Evolutionary conservation across 129 eudicot species (phyloP), one percentile per base, ranked within the genome.

Genomic region (Artemisia annua): DNA sequence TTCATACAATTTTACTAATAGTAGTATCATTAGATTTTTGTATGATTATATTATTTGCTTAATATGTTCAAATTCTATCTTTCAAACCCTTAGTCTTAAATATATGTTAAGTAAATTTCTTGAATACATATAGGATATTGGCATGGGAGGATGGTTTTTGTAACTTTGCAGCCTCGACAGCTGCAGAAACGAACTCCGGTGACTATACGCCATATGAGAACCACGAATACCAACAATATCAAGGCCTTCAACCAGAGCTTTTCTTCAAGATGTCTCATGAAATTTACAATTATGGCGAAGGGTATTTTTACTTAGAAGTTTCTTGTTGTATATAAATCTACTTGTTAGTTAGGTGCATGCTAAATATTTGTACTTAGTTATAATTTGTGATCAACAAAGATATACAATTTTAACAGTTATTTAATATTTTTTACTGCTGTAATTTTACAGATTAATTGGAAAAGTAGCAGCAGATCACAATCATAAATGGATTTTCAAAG

Each of bases 71-170:
- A 14, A 0, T 39, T 39, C 3, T 11, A 20, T 32, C 15, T n/a
- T 22, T 14, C 18, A 52, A 28, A 20, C 50, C 20, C 32, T 19
- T 30, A 63, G 17, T 13, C 8, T 44, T 19, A 51, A 48, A 20
- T 20, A 18, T 3, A 32, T 19, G 26, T 12, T 44, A 18, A 64
- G 4, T 69, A 32, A n/a, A 48, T 11, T 30, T 30, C 11, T 10
- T n/a, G 7, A 11, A 5, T n/a, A 54, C 13, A 54, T 26, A 63
- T 68, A 95, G 99, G 99, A 95, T 95, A 88, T 78, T 95, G 82
- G 99, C 87, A 14, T 95, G 99, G 99, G 99, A 95, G 83, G 99
- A 95, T 83, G 99, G 99, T n/a, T 95, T 95, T 39, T 95, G 99
- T 77, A 91, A 95, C 48, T 95, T 95, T 78, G 94, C 89, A 5